Evolutionary conservation across 2,329 filamentous ascomycete species (phyloP).

Genomic region (Mycosphaerella sp.): DNA sequence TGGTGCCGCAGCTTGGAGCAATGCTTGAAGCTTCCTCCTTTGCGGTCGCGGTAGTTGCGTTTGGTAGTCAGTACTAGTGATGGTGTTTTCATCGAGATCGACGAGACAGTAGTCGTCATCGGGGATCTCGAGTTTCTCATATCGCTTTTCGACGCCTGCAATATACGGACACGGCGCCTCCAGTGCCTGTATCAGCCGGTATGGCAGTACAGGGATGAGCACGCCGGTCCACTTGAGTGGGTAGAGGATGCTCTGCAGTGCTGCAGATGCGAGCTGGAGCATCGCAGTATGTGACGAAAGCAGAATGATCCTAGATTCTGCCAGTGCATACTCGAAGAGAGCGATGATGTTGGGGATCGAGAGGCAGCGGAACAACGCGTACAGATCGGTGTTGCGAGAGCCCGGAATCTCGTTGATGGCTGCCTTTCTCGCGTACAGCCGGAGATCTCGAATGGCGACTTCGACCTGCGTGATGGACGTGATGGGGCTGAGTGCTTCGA

Average conservation of each 20-base stretch:
- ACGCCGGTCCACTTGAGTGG: slow-evolving; percentile 90
- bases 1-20: slow-evolving; percentile 84
- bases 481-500: slow-evolving; percentile 85
- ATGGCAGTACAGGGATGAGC: slow-evolving; percentile 85
- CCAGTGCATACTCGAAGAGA: slow-evolving; percentile 85
- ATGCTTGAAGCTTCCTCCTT: slow-evolving; percentile 77
- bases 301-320: slow-evolving; percentile 92
- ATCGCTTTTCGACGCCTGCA: slow-evolving; percentile 87
- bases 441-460: slow-evolving; percentile 78
- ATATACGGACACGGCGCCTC: slow-evolving; percentile 97
- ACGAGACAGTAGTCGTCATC: slow-evolving; percentile 95
- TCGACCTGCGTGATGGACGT: slow-evolving; percentile 95
- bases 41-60: slow-evolving; percentile 77
- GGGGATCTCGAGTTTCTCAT: slow-evolving; percentile 77
- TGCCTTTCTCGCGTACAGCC: slow-evolving; percentile 87
- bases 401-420: slow-evolving; percentile 88
- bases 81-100: slow-evolving; percentile 83
- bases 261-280: slow-evolving; percentile 86
- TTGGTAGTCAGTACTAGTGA: slow-evolving; percentile 77
- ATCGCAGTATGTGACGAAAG: slow-evolving; percentile 93
- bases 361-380: slow-evolving; percentile 81
- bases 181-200: slow-evolving; percentile 78
- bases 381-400: slow-evolving; percentile 84
- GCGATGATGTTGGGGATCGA: slow-evolving; percentile 85
- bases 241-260: slow-evolving; percentile 78